Evolutionary conservation across 805 yeast species (phyloP).

Genomic region (Suhomyces sp.): DNA sequence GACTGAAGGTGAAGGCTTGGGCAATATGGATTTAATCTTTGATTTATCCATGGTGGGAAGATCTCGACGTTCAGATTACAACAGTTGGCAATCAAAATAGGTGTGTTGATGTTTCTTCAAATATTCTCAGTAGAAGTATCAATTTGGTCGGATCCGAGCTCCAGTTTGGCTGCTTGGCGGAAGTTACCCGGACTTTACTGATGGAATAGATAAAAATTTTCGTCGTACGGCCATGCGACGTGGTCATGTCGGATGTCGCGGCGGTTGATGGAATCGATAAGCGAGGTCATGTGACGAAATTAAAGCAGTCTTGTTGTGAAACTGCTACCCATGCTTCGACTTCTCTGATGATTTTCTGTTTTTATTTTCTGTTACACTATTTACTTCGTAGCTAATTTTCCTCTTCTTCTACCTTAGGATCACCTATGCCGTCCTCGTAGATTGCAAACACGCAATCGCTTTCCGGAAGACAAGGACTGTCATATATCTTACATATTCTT

Average conservation of each 20-base stretch:
- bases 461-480: slow-evolving; percentile 95
- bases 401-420: slow-evolving; percentile 80
- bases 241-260: background rate
- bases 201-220: slow-evolving; percentile 31
- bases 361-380: background rate
- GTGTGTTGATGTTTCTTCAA: background rate
- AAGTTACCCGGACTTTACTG: slow-evolving; percentile 17
- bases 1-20: slow-evolving; percentile 32
- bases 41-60: slow-evolving; percentile 32
- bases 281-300: background rate
- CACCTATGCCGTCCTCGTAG: slow-evolving; percentile 95
- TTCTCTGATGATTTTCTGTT: too few relatives aligned
- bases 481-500: slow-evolving; percentile 91
- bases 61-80: background rate
- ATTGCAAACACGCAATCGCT: slow-evolving; percentile 93
- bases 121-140: too few relatives aligned
- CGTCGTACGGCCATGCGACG: background rate
- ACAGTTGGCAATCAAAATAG: background rate
- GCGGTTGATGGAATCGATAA: background rate
- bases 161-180: background rate
- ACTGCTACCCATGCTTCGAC: too few relatives aligned
- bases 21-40: slow-evolving; percentile 40
- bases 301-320: too few relatives aligned
- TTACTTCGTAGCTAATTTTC: slow-evolving; percentile 4
- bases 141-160: background rate